These are phyloP conservation scores for Graphiopsis chlorocephala DNA, from an alignment of 2,329 filamentous ascomycete genomes.

Conservation along the genomic window DNA sequence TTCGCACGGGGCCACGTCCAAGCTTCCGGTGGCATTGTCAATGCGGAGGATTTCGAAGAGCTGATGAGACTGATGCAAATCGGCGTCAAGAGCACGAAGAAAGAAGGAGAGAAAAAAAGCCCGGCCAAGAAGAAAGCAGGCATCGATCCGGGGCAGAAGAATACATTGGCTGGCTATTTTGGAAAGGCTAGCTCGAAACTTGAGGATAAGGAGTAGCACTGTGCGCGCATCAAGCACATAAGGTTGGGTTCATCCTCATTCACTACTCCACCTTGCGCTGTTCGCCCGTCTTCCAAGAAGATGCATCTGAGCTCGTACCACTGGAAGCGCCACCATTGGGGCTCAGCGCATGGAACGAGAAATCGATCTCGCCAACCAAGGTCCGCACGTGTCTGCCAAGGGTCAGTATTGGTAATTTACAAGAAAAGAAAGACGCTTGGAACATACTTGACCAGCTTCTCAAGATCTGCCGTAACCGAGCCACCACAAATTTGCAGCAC, in stretches of 20 bases:
- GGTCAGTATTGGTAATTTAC: conserved; percentile 41
- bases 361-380: conserved; percentile 70
- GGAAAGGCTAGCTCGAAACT: conserved; percentile 32
- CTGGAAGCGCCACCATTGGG: conserved; percentile 27
- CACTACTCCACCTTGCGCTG: neutral
- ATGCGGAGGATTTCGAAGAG: conserved; percentile 61
- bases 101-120: conserved; percentile 32
- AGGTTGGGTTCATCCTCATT: neutral
- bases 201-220: neutral
- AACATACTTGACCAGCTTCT: conserved; percentile 51
- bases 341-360: conserved; percentile 58
- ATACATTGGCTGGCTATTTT: conserved; percentile 58
- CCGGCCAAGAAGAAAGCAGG: conserved; percentile 31
- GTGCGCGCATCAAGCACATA: neutral
- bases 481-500: conserved; percentile 69
- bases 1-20: conserved; percentile 68
- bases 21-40: conserved; percentile 64
- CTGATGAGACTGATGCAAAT: conserved; percentile 58
- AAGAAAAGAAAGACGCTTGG: conserved; percentile 43
- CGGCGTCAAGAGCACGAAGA: conserved; percentile 51
- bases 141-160: conserved; percentile 46
- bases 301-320: conserved; percentile 13
- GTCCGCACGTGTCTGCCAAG: conserved; percentile 50
- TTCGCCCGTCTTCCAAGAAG: neutral
- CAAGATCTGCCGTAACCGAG: conserved; percentile 66